These are phyloP conservation scores for Nissolia schottii DNA, from an alignment of 306 rosid genomes.

Conservation along the genomic window DNA sequence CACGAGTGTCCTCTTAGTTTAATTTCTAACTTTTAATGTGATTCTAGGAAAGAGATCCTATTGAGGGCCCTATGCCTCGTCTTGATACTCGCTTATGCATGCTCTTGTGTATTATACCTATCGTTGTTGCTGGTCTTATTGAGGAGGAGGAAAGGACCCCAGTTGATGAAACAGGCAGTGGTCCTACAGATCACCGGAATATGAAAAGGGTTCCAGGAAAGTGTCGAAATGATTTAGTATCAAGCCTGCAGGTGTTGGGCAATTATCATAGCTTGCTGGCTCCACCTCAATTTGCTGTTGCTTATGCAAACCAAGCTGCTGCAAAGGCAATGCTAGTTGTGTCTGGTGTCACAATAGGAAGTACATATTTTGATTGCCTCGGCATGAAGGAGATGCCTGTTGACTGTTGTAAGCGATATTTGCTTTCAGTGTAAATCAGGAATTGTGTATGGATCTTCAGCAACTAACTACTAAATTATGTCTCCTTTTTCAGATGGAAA, in stretches of 20 bases:
- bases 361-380: constrained; percentile 71
- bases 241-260: constrained; percentile 79
- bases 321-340: constrained; percentile 79
- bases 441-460: neutral
- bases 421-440: constrained; percentile 16
- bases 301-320: constrained; percentile 87
- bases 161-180: constrained; percentile 41
- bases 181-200: constrained; percentile 48
- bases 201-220: constrained; percentile 55
- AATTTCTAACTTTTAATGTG: neutral
- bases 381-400: constrained; percentile 67
- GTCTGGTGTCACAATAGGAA: constrained; percentile 68
- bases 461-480: neutral
- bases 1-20: neutral
- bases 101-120: constrained; percentile 71
- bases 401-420: constrained; percentile 63
- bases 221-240: constrained; percentile 54
- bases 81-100: constrained; percentile 90
- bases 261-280: constrained; percentile 78
- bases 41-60: constrained; percentile 87
- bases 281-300: constrained; percentile 67
- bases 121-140: constrained; percentile 73
- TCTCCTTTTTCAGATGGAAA: constrained; percentile 75
- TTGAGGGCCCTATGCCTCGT: constrained; percentile 95
- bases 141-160: constrained; percentile 67